These are phyloP conservation scores for Fusarium ambrosium DNA, from an alignment of 2,329 filamentous ascomycete genomes.

Conservation along the genomic window DNA sequence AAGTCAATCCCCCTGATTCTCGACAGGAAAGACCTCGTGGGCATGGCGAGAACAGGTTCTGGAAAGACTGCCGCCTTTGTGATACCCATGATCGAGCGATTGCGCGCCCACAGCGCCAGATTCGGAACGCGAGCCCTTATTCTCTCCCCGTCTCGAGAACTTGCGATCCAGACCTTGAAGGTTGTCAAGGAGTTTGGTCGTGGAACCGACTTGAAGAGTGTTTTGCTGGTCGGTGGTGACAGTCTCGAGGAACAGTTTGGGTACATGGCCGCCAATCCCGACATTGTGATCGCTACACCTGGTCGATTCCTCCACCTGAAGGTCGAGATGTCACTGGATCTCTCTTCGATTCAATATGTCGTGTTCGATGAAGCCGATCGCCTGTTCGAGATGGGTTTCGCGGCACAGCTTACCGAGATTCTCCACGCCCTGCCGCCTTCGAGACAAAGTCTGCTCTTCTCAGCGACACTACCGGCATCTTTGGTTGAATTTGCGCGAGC, in stretches of 20 bases:
- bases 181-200: constrained; percentile 94
- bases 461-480: constrained; percentile 92
- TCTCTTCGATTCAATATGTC: constrained; percentile 93
- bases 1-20: constrained; percentile 95
- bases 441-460: constrained; percentile 93
- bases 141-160: constrained; percentile 91
- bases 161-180: constrained; percentile 94
- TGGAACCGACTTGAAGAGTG: constrained; percentile 91
- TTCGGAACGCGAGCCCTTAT: constrained; percentile 90
- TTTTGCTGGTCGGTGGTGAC: constrained; percentile 93
- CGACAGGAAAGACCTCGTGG: constrained; percentile 94
- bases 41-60: constrained; percentile 98
- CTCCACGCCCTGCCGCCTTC: constrained; percentile 86
- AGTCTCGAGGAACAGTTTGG: constrained; percentile 95
- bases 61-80: constrained; percentile 99
- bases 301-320: constrained; percentile 97
- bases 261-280: constrained; percentile 93
- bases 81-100: constrained; percentile 95
- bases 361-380: constrained; percentile 98
- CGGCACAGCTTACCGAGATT: constrained; percentile 92
- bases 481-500: constrained; percentile 96
- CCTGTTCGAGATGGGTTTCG: constrained; percentile 98
- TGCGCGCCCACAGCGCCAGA: constrained; percentile 88
- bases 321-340: constrained; percentile 93
- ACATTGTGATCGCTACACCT: constrained; percentile 97